phyloP scores from a whole-genome alignment of 1,284 basidiomycete genomes.

The Pisolithus thermaeus region DNA sequence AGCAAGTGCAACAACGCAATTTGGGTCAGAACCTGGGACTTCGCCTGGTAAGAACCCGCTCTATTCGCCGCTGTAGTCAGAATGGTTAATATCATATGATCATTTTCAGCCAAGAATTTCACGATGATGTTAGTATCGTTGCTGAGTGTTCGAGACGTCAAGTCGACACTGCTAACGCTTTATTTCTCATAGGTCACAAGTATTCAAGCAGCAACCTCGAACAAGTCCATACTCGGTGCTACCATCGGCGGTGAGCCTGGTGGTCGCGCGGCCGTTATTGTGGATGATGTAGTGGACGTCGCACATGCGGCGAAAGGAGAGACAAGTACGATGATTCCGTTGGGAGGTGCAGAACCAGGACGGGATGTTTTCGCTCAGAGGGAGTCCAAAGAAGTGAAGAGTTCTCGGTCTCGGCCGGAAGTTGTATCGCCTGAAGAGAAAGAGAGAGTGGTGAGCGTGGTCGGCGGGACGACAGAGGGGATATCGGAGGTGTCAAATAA shows the following conservation, averaged over 20 bases:
- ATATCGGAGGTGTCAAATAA: slow-evolving; percentile 11
- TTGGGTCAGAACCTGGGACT: slow-evolving; percentile 95
- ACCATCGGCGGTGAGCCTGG: slow-evolving; percentile 43
- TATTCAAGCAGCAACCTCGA: slow-evolving; percentile 33
- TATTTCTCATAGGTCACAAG: slow-evolving; percentile 39
- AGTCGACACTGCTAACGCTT: not conserved
- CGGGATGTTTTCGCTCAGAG: slow-evolving; percentile 54
- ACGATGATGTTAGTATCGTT: slow-evolving; percentile 41
- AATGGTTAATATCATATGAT: not conserved
- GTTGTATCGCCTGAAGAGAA: not conserved
- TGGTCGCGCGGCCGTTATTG: slow-evolving; percentile 42
- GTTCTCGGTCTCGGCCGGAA: not conserved
- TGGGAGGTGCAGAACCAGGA: slow-evolving; percentile 59
- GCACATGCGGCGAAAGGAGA: slow-evolving; percentile 10
- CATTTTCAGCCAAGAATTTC: slow-evolving; percentile 52
- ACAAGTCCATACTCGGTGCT: slow-evolving; percentile 32
- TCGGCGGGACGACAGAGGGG: slow-evolving; percentile 6
- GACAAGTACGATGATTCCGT: slow-evolving; percentile 36
- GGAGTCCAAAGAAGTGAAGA: slow-evolving; percentile 33
- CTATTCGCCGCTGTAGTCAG: not conserved
- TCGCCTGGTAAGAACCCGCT: slow-evolving; percentile 65
- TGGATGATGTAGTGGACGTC: slow-evolving; percentile 30
- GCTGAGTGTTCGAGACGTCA: not conserved
- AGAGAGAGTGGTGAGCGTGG: slow-evolving; percentile 16
- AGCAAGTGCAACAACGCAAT: slow-evolving; percentile 70